Percentiles rank a stretch among this genome's conserved stretches.
These are phyloP conservation scores for Meira nashicola DNA, from an alignment of 1,284 basidiomycete genomes.

Conservation along the genomic window DNA sequence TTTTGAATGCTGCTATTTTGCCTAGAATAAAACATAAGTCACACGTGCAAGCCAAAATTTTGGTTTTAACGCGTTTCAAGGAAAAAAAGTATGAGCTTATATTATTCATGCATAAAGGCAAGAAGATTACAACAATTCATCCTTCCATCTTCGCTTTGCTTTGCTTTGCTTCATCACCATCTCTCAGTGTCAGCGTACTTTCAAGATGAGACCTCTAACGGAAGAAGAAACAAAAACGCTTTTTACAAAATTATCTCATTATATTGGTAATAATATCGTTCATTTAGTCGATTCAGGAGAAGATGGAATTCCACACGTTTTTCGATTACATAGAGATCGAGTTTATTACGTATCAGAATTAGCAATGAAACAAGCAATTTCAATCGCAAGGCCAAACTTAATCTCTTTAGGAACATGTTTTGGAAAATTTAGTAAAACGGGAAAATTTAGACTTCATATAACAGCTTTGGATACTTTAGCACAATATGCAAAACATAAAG, in stretches of 20 bases:
- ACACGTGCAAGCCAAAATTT: too few relatives aligned
- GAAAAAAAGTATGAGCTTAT: neutral
- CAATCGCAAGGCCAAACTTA: conserved; percentile 85
- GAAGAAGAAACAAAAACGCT: conserved; percentile 59
- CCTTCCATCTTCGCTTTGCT: conserved; percentile 54
- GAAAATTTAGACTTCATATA: conserved; percentile 96
- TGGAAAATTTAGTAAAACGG: conserved; percentile 94
- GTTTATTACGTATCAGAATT: conserved; percentile 49
- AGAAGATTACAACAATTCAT: neutral
- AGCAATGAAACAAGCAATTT: conserved; percentile 83
- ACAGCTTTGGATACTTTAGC: conserved; percentile 88
- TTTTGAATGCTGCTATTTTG: too few relatives aligned
- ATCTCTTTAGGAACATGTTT: conserved; percentile 92
- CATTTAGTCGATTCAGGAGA: conserved; percentile 54
- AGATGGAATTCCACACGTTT: conserved; percentile 44
- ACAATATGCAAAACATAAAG: conserved; percentile 98
- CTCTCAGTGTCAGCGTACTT: too few relatives aligned
- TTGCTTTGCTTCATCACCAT: conserved; percentile 31
- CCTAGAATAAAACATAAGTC: too few relatives aligned
- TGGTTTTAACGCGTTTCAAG: neutral
- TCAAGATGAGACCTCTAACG: conserved; percentile 51
- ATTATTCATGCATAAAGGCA: too few relatives aligned
- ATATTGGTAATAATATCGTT: conserved; percentile 85
- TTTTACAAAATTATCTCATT: conserved; percentile 85
- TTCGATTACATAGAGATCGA: conserved; percentile 53